phyloP scores from a whole-genome alignment of 805 yeast genomes.

The Huiozyma naganishii region DNA sequence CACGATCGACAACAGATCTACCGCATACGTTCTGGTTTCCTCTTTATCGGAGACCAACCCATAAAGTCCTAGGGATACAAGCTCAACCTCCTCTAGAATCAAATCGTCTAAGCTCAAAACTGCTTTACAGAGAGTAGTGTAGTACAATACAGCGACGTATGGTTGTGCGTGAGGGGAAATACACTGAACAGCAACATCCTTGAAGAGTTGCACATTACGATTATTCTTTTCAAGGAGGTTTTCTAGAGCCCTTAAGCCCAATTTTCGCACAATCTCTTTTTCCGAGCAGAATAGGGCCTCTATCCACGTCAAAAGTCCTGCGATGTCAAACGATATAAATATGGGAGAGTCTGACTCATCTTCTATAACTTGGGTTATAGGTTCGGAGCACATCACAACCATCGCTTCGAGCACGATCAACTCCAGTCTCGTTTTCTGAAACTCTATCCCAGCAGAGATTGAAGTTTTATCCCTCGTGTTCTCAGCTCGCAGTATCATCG shows the following conservation, averaged over 20 bases:
- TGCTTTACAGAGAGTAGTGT: conserved; percentile 58
- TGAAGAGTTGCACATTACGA: conserved; percentile 37
- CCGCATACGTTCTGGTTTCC: conserved; percentile 62
- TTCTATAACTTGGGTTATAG: conserved; percentile 39
- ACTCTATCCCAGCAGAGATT: conserved; percentile 60
- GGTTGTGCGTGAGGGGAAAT: conserved; percentile 43
- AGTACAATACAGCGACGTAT: conserved; percentile 55
- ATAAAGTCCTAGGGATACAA: conserved; percentile 65
- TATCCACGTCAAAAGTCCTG: conserved; percentile 69
- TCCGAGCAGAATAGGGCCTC: conserved; percentile 53
- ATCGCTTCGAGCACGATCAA: conserved; percentile 68
- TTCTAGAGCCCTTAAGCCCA: conserved; percentile 63
- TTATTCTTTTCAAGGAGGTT: conserved; percentile 56
- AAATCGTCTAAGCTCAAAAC: conserved; percentile 39
- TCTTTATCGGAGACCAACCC: conserved; percentile 66
- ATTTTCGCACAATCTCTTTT: conserved; percentile 43
- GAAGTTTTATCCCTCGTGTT: conserved; percentile 37
- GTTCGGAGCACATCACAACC: conserved; percentile 74
- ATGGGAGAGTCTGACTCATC: conserved; percentile 25
- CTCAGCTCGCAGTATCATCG: conserved; percentile 38
- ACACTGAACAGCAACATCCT: conserved; percentile 62
- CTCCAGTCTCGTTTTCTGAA: conserved; percentile 63
- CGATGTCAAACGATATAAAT: conserved; percentile 58
- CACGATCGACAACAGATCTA: conserved; percentile 52
- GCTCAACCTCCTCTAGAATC: conserved; percentile 48